Evolutionary conservation across 306 rosid genomes (phyloP).

Genomic region (Astragalus glycyphyllos): DNA sequence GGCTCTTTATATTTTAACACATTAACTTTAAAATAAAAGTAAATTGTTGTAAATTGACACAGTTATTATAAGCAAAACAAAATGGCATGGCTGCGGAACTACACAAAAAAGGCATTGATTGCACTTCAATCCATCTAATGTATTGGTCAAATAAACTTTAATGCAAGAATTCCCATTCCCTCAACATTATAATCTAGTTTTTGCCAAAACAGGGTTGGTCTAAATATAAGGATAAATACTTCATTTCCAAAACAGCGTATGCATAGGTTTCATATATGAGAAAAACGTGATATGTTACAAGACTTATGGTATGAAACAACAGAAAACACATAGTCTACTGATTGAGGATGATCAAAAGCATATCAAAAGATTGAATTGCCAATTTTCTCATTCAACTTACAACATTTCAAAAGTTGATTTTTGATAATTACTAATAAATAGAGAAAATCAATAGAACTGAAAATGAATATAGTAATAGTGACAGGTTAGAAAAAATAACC

Average conservation of each 20-base stretch:
- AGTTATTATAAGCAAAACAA: not conserved
- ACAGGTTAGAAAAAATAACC: conserved; percentile 46
- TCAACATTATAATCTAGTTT: not conserved
- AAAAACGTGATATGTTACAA: not conserved
- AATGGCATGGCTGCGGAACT: not conserved
- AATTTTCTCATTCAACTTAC: too few relatives aligned
- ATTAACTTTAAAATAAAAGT: not conserved
- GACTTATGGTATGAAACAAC: not conserved
- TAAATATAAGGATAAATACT: not conserved
- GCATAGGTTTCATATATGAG: too few relatives aligned
- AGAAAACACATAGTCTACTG: not conserved
- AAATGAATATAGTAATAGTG: not conserved
- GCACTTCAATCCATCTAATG: not conserved
- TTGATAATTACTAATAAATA: too few relatives aligned
- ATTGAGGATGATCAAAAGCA: not conserved
- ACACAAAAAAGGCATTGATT: not conserved
- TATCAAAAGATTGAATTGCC: too few relatives aligned
- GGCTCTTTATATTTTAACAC: not conserved
- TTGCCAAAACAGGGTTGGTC: not conserved
- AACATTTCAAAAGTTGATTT: not conserved
- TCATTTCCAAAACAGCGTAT: not conserved
- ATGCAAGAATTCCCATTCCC: not conserved
- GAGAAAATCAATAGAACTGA: not conserved
- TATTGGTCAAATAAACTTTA: not conserved
- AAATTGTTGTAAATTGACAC: not conserved